Evolutionary conservation across 2,329 filamentous ascomycete genomes (phyloP), one percentile per base, ranked within the genome.

Genomic region (Fusarium torulosum): DNA sequence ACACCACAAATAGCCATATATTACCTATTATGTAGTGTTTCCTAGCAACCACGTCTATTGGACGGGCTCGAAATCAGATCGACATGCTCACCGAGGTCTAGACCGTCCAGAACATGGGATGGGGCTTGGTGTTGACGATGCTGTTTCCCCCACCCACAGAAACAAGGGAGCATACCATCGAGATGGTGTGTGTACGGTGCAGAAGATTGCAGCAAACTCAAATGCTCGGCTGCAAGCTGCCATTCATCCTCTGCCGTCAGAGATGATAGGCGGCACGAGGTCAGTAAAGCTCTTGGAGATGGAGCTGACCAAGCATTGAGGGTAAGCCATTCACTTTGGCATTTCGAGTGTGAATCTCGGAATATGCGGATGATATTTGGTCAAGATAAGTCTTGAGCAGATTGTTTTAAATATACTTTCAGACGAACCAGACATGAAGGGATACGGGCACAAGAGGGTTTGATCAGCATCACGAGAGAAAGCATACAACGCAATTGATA

Each of bases 31-130:
- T 63, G 60, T 63, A 63, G 52, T 62, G 57, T 61, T 62, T 55
- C 44, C 37, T 47, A 19, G n/a, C 20, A 40, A 54, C 29, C 19
- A 44, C 50, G 45, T 45, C 50, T 29, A 71, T 71, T 72, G 66
- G 71, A 41, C 37, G 33, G 38, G 41, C 41, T 56, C 37, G 40
- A 27, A 66, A 66, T 43, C 50, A 50, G 70, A 72, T 73, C 66
- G 71, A 56, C 69, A 69, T 46, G 53, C 59, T 73, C 64, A 62
- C 53, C 57, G 40, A 58, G 64, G 69, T 70, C 71, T 58, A 73
- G 71, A 73, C 71, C 71, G 53, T 60, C 40, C 35, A 67, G 56
- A 63, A 58, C 63, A 54, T 52, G 58, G 44, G 29, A 29, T 29
- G 27, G 47, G 63, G 58, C 58, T 67, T 67, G 58, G 20, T 40